Evolutionary conservation across 2,329 filamentous ascomycete genomes (phyloP), one percentile per base, ranked within the genome.

Genomic region (Xylariaceae sp.): DNA sequence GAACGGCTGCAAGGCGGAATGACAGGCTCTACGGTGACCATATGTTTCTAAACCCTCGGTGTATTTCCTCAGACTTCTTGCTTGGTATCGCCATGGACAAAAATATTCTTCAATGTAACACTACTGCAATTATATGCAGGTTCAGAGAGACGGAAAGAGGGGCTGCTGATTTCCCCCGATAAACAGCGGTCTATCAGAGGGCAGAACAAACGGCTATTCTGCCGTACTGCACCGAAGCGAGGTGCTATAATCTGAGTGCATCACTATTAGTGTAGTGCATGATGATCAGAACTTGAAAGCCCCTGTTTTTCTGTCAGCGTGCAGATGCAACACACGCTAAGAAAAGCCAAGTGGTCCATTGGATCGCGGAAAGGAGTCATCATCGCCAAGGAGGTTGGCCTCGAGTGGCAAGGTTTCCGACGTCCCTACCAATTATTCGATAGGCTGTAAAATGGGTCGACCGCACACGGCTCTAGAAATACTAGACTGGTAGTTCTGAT

Each of bases 211-310:
- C 26, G 28, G 37, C 37, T 37, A 24, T 28, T 39, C 11, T 26
- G 24, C 31, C 26, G 26, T 24, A 23, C 24, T 29, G 11, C 28
- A 29, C 28, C 11, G 11, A 29, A n/a, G n/a, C n/a, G n/a, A n/a
- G n/a, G 29, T 26, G 37, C 48, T 57, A 53, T 57, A 57, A 53
- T 57, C 48, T 53, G 44, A 54, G 44, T 41, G 55, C 55, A 54
- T 50, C 36, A 40, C 19, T 33, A 26, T n/a, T n/a, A n/a, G n/a
- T n/a, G n/a, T n/a, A n/a, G n/a, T n/a, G n/a, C 36, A 29, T 31
- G 7, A 14, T 45, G 31, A 11, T 17, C 14, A 37, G 21, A 4
- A 24, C 16, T 33, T 45, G 19, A 40, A 17, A 17, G 17, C 29
- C 49, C 44, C 50, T 40, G 39, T 44, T 39, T 47, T 26, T 19